A percentile compares a stretch with the other conserved stretches of the same genome.
Conservation (phyloP, 352 stramenopile species). For the Phytophthora litchii region DNA sequence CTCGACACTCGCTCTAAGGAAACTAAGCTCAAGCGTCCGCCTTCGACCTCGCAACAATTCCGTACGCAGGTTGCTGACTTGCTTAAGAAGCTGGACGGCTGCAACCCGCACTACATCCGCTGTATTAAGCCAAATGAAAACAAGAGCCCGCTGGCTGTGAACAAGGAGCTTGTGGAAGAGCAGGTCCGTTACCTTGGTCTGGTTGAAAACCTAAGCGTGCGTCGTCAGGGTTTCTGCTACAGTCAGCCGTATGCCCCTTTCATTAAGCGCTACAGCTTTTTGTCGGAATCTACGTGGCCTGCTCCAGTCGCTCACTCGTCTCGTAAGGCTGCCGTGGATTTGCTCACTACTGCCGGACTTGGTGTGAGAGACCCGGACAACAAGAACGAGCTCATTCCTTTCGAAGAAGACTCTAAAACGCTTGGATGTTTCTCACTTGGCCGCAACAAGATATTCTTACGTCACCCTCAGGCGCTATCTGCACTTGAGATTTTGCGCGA, state of each 20-base stretch:
- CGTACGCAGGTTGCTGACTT: constrained; percentile 78
- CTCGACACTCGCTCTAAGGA: constrained; percentile 78
- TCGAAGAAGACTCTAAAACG: constrained; percentile 75
- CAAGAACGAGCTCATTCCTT: constrained; percentile 54
- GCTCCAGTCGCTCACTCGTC: constrained; percentile 66
- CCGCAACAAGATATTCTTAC: constrained; percentile 91
- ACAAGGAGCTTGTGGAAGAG: constrained; percentile 72
- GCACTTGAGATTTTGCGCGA: constrained; percentile 83
- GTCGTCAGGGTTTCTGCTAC: constrained; percentile 87
- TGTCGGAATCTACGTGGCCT: constrained; percentile 81
- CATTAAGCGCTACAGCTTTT: constrained; percentile 87
- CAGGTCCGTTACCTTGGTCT: constrained; percentile 85
- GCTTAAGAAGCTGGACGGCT: constrained; percentile 85
- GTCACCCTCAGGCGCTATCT: constrained; percentile 88
- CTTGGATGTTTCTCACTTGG: constrained; percentile 85
- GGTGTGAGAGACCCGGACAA: constrained; percentile 65
- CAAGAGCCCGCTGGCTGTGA: constrained; percentile 74
- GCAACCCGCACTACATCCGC: constrained; percentile 91
- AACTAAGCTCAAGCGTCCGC: constrained; percentile 84
- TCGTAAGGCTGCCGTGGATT: constrained; percentile 73
- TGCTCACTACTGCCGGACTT: constrained; percentile 69
- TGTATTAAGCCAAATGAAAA: constrained; percentile 92
- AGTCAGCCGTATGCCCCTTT: constrained; percentile 81
- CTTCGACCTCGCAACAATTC: constrained; percentile 87
- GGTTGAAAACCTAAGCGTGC: constrained; percentile 84